A percentile compares a stretch with the other conserved stretches of the same genome.
Conservation (phyloP, 371 early-diverging fungal genomes). For the Encephalitozoon cuniculi region DNA sequence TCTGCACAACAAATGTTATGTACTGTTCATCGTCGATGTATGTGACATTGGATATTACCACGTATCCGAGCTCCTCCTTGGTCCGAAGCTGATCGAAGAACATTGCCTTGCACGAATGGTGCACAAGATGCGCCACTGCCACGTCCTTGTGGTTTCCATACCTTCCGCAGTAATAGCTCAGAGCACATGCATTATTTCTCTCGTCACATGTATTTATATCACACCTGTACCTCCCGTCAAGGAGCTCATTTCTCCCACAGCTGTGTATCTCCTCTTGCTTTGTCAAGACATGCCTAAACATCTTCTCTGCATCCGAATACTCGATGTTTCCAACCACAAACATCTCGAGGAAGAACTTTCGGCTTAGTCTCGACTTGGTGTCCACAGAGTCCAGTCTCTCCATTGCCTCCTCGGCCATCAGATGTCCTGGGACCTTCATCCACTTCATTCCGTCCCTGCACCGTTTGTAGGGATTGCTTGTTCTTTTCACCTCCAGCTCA, state of each 20-base stretch:
- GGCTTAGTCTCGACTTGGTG: neutral
- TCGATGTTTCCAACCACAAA: constrained; percentile 21
- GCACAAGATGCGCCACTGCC: constrained; percentile 1
- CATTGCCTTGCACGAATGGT: constrained; percentile 21
- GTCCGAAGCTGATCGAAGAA: constrained; percentile 59
- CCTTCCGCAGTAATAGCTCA: constrained; percentile 1
- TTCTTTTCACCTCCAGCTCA: neutral
- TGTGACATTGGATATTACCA: constrained; percentile 19
- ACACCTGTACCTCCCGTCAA: neutral
- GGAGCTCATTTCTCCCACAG: neutral
- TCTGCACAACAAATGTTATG: constrained; percentile 48
- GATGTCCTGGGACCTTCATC: neutral
- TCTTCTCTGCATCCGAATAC: neutral
- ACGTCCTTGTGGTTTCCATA: neutral
- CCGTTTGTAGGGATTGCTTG: constrained; percentile 20
- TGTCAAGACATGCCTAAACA: neutral
- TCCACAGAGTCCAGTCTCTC: neutral
- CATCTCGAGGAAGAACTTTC: neutral
- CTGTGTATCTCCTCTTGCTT: neutral
- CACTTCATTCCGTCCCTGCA: neutral
- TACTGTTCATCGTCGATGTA: constrained; percentile 8
- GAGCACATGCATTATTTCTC: neutral
- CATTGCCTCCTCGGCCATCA: constrained; percentile 18
- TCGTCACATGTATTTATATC: constrained; percentile 10
- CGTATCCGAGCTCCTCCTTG: constrained; percentile 57